Conservation (phyloP, 1,139 yeast species). For the Cylindricascospora bacillispora region DNA sequence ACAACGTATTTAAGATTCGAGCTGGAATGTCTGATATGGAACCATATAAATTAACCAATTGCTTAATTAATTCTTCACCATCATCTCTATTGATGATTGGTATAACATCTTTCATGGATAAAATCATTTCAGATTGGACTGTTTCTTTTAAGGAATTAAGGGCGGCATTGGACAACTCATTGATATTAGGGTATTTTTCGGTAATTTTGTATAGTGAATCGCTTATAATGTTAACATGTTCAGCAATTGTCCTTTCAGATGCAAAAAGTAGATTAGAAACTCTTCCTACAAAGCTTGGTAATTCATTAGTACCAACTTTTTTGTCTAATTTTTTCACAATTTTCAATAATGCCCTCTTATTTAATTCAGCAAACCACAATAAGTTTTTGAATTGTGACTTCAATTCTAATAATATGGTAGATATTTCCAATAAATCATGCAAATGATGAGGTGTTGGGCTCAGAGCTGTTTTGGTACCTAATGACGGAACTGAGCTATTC, state of each 20-base stretch:
- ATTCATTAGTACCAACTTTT: conserved; percentile 60
- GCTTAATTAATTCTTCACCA: conserved; percentile 30
- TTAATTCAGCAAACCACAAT: conserved; percentile 89
- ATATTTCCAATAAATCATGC: conserved; percentile 73
- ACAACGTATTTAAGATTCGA: conserved; percentile 31
- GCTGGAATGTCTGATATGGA: conserved; percentile 27
- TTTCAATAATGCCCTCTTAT: conserved; percentile 80
- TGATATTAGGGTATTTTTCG: not conserved
- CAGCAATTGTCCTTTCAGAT: conserved; percentile 44
- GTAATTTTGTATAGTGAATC: conserved; percentile 14
- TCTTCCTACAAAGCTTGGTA: conserved; percentile 53
- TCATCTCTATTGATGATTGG: conserved; percentile 35
- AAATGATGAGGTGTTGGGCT: conserved; percentile 11
- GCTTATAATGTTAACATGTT: conserved; percentile 44
- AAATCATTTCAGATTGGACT: conserved; percentile 1
- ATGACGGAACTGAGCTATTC: not conserved
- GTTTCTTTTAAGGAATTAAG: not conserved
- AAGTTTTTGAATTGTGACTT: conserved; percentile 69
- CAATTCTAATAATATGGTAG: conserved; percentile 63
- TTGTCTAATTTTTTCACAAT: conserved; percentile 86
- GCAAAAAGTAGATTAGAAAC: conserved; percentile 71
- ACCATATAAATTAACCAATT: conserved; percentile 30
- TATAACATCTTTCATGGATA: conserved; percentile 11
- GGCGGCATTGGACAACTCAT: not conserved
- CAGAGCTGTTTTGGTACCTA: conserved; percentile 12